These are phyloP conservation scores for Shiraia sp. DNA, from an alignment of 2,329 filamentous ascomycete genomes.

Conservation along the genomic window DNA sequence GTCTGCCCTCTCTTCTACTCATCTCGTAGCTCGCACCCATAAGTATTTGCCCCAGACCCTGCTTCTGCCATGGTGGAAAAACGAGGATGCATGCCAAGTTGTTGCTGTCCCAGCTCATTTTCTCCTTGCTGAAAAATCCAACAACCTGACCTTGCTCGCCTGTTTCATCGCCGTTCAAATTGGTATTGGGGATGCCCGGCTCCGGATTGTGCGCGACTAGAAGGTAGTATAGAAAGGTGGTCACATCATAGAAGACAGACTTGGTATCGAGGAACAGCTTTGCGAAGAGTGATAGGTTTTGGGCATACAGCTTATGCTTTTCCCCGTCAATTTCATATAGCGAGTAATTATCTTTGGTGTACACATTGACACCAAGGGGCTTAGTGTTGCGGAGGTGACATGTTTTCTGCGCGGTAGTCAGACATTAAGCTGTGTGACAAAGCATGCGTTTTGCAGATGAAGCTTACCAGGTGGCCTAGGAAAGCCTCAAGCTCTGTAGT, in stretches of 20 bases:
- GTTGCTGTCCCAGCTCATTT: slow-evolving; percentile 98
- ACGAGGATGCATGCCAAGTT: slow-evolving; percentile 95
- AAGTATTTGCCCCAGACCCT: slow-evolving; percentile 82
- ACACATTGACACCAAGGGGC: slow-evolving; percentile 74
- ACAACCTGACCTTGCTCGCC: slow-evolving; percentile 61
- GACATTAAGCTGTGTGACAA: too few relatives aligned
- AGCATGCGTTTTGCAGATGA: neutral
- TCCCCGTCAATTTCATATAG: slow-evolving; percentile 94
- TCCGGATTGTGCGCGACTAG: slow-evolving; percentile 71
- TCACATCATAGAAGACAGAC: slow-evolving; percentile 96
- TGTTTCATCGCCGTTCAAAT: slow-evolving; percentile 18
- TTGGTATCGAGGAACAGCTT: slow-evolving; percentile 99
- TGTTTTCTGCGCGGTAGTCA: slow-evolving; percentile 50
- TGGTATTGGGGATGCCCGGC: slow-evolving; percentile 37
- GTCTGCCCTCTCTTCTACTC: slow-evolving; percentile 76
- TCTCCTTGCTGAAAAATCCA: slow-evolving; percentile 99
- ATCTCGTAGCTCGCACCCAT: slow-evolving; percentile 96
- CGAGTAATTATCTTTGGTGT: slow-evolving; percentile 77
- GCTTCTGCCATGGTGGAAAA: slow-evolving; percentile 93
- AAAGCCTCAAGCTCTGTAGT: slow-evolving; percentile 59
- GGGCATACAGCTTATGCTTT: slow-evolving; percentile 83
- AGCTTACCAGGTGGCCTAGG: slow-evolving; percentile 48
- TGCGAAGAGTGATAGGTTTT: slow-evolving; percentile 93
- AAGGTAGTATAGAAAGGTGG: slow-evolving; percentile 91
- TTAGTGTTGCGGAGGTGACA: slow-evolving; percentile 47